phyloP scores from a whole-genome alignment of 768 basidiomycete species.

The Tricholoma hemisulphureum region DNA sequence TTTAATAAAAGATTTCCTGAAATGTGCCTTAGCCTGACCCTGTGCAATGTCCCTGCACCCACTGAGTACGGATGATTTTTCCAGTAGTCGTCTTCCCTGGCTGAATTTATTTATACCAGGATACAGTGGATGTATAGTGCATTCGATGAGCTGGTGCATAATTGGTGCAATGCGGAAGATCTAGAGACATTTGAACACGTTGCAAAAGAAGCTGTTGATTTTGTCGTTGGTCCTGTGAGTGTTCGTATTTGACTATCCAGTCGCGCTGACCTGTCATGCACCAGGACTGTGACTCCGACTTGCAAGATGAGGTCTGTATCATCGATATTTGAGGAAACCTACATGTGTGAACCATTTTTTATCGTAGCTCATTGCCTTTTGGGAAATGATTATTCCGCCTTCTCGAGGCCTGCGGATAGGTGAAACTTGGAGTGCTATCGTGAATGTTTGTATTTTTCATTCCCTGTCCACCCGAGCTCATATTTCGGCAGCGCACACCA shows the following conservation, averaged over 20 bases:
- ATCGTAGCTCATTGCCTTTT: constrained; percentile 60
- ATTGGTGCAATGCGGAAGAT: constrained; percentile 66
- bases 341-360: neutral
- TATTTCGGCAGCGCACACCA: constrained; percentile 48
- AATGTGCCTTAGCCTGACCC: constrained; percentile 61
- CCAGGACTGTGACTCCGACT: constrained; percentile 53
- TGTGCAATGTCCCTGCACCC: constrained; percentile 67
- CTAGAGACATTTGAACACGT: constrained; percentile 67
- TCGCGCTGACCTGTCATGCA: constrained; percentile 3
- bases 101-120: constrained; percentile 33
- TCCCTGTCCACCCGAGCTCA: constrained; percentile 1
- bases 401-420: constrained; percentile 48
- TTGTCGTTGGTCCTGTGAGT: constrained; percentile 57
- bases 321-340: neutral
- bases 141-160: constrained; percentile 60
- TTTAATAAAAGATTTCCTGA: constrained; percentile 60
- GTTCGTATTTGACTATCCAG: neutral
- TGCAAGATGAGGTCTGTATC: constrained; percentile 61
- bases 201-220: constrained; percentile 54
- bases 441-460: constrained; percentile 49
- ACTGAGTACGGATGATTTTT: constrained; percentile 50
- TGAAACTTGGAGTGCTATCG: constrained; percentile 52
- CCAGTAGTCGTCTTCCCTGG: neutral
- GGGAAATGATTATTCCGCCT: constrained; percentile 59
- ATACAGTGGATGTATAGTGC: constrained; percentile 57